A percentile compares a stretch with the other conserved stretches of the same genome.
These are phyloP conservation scores for Calamus simplicifolius DNA, from an alignment of 176 grass and related monocot species.

Conservation along the genomic window DNA sequence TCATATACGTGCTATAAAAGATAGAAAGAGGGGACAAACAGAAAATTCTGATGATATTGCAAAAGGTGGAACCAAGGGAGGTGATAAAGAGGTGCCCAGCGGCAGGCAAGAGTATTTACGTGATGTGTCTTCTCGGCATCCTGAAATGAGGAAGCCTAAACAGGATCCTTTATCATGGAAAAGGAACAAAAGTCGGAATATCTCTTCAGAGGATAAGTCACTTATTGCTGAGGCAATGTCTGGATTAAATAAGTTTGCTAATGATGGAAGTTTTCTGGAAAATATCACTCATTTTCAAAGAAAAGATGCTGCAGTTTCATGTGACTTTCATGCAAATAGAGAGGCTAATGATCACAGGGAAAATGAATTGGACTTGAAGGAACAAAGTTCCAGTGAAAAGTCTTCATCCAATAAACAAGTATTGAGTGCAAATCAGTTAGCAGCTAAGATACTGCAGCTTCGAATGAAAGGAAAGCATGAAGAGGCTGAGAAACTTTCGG, in stretches of 20 bases:
- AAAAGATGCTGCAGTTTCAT: conserved; percentile 27
- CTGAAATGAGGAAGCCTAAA: conserved; percentile 75
- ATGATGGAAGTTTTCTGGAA: conserved; percentile 91
- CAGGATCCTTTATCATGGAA: conserved; percentile 76
- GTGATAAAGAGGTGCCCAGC: conserved; percentile 14
- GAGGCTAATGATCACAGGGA: conserved; percentile 21
- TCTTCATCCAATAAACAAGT: conserved; percentile 29
- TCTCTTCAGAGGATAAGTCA: conserved; percentile 61
- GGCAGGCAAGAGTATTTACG: conserved; percentile 46
- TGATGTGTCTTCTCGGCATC: conserved; percentile 58
- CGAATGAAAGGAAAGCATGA: conserved; percentile 85
- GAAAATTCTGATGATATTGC: conserved; percentile 25
- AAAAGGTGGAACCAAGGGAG: conserved; percentile 24
- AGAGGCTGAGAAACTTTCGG: conserved; percentile 82
- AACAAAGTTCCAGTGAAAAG: conserved; percentile 22
- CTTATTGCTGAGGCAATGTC: conserved; percentile 65
- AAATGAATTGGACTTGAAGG: conserved; percentile 24
- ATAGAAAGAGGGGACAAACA: conserved; percentile 49
- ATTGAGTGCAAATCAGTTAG: conserved; percentile 81
- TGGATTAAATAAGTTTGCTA: conserved; percentile 63
- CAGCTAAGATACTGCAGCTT: conserved; percentile 81
- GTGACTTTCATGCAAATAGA: conserved; percentile 8
- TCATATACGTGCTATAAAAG: conserved; percentile 74
- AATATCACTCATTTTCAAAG: conserved; percentile 35
- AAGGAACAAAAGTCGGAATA: conserved; percentile 36